phyloP scores from a whole-genome alignment of 2,329 filamentous ascomycete genomes.

The Leptographium radiaticola region DNA sequence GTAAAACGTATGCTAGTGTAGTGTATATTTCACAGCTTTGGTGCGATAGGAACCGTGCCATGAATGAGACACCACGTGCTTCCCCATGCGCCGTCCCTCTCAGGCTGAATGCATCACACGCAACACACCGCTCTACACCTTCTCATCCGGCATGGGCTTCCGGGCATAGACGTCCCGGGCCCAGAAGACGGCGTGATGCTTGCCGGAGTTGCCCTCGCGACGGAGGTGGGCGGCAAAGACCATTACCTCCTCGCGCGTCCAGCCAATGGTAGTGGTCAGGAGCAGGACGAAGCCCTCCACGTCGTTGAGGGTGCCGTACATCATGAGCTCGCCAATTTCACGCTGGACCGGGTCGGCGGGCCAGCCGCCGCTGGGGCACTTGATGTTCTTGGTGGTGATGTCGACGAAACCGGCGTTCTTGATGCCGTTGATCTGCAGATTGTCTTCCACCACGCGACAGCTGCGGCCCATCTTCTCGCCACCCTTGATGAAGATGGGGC shows the following conservation, averaged over 20 bases:
- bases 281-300: slow-evolving; percentile 10
- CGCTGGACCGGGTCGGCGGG: slow-evolving; percentile 18
- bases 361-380: slow-evolving; percentile 22
- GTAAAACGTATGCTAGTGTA: no score
- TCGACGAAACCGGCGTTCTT: slow-evolving; percentile 43
- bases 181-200: background rate
- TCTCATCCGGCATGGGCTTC: background rate
- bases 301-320: slow-evolving; percentile 7
- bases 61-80: no score
- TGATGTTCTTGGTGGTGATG: slow-evolving; percentile 36
- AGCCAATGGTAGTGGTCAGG: slow-evolving; percentile 9
- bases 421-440: slow-evolving; percentile 36
- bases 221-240: slow-evolving; percentile 10
- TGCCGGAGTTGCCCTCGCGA: background rate
- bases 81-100: no score
- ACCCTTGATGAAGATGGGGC: slow-evolving; percentile 16
- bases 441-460: slow-evolving; percentile 38
- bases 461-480: slow-evolving; percentile 27
- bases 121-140: no score
- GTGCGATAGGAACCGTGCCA: no score
- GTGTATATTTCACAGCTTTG: no score
- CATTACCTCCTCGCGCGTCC: slow-evolving; percentile 9
- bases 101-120: no score
- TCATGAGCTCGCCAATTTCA: slow-evolving; percentile 14
- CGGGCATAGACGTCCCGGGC: background rate